Evolutionary conservation across 140 eudicot genomes (phyloP).

Genomic region (Senecio squalidus): DNA sequence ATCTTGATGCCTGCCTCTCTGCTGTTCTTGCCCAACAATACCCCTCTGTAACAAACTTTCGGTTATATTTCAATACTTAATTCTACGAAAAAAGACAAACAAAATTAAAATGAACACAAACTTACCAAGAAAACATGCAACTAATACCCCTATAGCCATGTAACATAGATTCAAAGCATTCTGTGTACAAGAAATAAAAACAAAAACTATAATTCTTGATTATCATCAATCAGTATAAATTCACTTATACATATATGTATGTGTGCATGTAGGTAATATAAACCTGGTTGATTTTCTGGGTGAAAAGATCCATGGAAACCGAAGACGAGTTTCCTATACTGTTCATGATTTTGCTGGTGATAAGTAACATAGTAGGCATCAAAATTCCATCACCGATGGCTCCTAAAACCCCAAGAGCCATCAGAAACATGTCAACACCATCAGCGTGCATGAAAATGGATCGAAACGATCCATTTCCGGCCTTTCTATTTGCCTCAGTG

Average conservation of each 20-base stretch:
- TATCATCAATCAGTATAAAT: not conserved
- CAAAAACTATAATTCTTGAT: too few relatives aligned
- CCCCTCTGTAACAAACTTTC: conserved; percentile 40
- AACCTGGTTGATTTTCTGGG: conserved; percentile 40
- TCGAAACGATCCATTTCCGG: not conserved
- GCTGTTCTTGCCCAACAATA: conserved; percentile 83
- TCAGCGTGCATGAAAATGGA: conserved; percentile 40
- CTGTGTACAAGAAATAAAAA: conserved; percentile 19
- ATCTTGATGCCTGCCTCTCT: conserved; percentile 72
- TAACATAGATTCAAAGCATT: conserved; percentile 43
- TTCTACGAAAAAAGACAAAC: not conserved
- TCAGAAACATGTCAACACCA: conserved; percentile 35
- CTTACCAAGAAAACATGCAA: conserved; percentile 52
- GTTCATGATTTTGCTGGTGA: conserved; percentile 63
- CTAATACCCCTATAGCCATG: conserved; percentile 49
- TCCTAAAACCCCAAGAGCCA: conserved; percentile 56
- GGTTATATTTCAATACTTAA: not conserved
- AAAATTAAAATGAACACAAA: not conserved
- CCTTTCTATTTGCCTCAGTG: not conserved
- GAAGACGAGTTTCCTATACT: conserved; percentile 34
- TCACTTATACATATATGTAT: not conserved
- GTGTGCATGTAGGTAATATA: not conserved
- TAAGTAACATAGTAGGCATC: conserved; percentile 35
- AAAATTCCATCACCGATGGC: conserved; percentile 57
- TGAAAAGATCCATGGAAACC: conserved; percentile 16